These are phyloP conservation scores for Sclerotinia sclerotiorum DNA, from an alignment of 2,329 filamentous ascomycete genomes.

Conservation along the genomic window DNA sequence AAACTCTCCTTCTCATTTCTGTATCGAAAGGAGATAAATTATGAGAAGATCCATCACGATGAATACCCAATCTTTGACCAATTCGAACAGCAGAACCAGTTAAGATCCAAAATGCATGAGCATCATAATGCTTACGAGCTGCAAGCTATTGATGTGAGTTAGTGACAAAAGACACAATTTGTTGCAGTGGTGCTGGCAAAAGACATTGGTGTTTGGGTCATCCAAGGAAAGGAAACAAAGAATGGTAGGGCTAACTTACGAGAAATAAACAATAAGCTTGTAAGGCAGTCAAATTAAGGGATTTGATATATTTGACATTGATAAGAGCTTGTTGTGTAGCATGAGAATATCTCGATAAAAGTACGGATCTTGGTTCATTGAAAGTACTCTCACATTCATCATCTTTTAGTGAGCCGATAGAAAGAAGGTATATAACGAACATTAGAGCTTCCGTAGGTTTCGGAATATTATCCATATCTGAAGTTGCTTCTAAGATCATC, in stretches of 20 bases:
- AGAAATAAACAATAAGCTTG: constrained; percentile 69
- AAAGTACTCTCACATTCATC: constrained; percentile 55
- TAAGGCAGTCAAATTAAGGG: constrained; percentile 62
- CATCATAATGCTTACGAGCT: constrained; percentile 43
- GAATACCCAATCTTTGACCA: constrained; percentile 51
- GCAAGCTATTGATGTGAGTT: constrained; percentile 31
- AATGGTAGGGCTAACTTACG: constrained; percentile 45
- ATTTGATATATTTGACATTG: constrained; percentile 65
- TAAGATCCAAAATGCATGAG: constrained; percentile 51
- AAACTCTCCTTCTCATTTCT: constrained; percentile 61
- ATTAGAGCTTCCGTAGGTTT: constrained; percentile 66
- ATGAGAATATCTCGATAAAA: constrained; percentile 56
- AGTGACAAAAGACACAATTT: background rate
- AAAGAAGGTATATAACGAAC: constrained; percentile 64
- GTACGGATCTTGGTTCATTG: constrained; percentile 51
- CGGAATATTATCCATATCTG: constrained; percentile 46
- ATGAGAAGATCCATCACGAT: constrained; percentile 45
- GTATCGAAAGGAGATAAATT: constrained; percentile 52
- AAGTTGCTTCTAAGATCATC: constrained; percentile 60
- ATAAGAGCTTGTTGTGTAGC: constrained; percentile 66
- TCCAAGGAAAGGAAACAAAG: background rate
- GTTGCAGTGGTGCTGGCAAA: constrained; percentile 26
- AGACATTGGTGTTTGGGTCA: background rate
- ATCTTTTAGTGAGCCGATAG: constrained; percentile 59
- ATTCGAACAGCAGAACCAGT: constrained; percentile 50